A percentile compares a stretch with the other conserved stretches of the same genome.
phyloP scores from a whole-genome alignment of 768 basidiomycete genomes.

The Termitomyces sp. region DNA sequence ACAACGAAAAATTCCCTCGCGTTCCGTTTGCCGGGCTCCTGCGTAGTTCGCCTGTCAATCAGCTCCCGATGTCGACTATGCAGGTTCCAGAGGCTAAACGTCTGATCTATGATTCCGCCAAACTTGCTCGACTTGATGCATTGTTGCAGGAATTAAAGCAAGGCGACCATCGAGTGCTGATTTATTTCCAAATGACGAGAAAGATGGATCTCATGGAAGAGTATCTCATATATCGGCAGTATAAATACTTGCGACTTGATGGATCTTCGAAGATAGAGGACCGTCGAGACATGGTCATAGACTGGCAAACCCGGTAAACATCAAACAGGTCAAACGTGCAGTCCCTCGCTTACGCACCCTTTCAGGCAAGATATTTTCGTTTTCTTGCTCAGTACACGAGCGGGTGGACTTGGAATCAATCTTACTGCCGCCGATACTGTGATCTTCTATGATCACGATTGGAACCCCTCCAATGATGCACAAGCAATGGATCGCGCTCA shows the following conservation, averaged over 20 bases:
- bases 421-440: slow-evolving; percentile 95
- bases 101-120: slow-evolving; percentile 93
- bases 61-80: slow-evolving; percentile 80
- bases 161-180: slow-evolving; percentile 87
- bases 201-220: slow-evolving; percentile 99
- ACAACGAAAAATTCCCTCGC: slow-evolving; percentile 48
- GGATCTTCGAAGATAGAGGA: slow-evolving; percentile 95
- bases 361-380: slow-evolving; percentile 84
- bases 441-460: slow-evolving; percentile 91
- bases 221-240: slow-evolving; percentile 94
- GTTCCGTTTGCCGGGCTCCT: slow-evolving; percentile 67
- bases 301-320: slow-evolving; percentile 93
- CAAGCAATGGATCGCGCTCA: slow-evolving; percentile 99
- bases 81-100: slow-evolving; percentile 93
- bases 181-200: slow-evolving; percentile 99
- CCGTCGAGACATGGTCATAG: slow-evolving; percentile 97
- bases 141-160: slow-evolving; percentile 91
- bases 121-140: slow-evolving; percentile 84
- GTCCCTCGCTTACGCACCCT: background rate
- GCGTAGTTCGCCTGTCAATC: slow-evolving; percentile 56
- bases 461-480: slow-evolving; percentile 97
- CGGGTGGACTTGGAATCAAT: slow-evolving; percentile 96
- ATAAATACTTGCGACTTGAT: slow-evolving; percentile 90
- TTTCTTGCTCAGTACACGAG: slow-evolving; percentile 88
- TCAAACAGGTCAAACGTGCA: background rate